These are phyloP conservation scores for Lodderomyces elongisporus DNA, from an alignment of 1,139 yeast genomes.

Conservation along the genomic window DNA sequence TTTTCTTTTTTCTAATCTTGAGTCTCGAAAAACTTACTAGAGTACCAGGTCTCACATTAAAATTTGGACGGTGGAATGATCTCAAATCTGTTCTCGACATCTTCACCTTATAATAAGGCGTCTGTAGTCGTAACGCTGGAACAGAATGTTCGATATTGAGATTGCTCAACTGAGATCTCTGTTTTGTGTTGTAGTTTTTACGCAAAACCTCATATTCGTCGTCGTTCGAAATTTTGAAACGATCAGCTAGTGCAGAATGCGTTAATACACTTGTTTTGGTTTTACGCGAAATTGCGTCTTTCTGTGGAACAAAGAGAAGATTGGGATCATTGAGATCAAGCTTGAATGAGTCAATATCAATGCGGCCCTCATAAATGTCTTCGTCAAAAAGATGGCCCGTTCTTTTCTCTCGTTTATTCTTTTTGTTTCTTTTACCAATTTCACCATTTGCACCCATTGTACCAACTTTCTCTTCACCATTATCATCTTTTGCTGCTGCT, in stretches of 20 bases:
- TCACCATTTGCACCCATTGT: no score
- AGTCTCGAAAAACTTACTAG: slow-evolving; percentile 69
- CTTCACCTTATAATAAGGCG: slow-evolving; percentile 85
- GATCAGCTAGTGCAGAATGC: slow-evolving; percentile 43
- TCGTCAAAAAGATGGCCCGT: slow-evolving; percentile 58
- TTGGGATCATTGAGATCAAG: slow-evolving; percentile 88
- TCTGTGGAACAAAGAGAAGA: slow-evolving; percentile 56
- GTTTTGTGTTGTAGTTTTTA: slow-evolving; percentile 84
- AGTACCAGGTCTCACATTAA: slow-evolving; percentile 74
- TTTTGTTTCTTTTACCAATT: no score
- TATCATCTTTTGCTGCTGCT: slow-evolving; percentile 19
- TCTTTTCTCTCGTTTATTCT: no score
- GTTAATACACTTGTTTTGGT: slow-evolving; percentile 29
- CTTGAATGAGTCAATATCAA: slow-evolving; percentile 42
- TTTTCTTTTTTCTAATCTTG: slow-evolving; percentile 80
- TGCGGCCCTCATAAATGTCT: slow-evolving; percentile 69
- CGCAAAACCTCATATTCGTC: slow-evolving; percentile 75
- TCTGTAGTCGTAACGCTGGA: slow-evolving; percentile 82
- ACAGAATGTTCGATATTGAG: slow-evolving; percentile 85
- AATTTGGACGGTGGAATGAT: slow-evolving; percentile 74
- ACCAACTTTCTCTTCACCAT: slow-evolving; percentile 65
- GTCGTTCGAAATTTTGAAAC: slow-evolving; percentile 86
- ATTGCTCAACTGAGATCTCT: slow-evolving; percentile 89
- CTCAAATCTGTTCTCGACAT: slow-evolving; percentile 67
- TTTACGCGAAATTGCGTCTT: slow-evolving; percentile 7